phyloP scores from a whole-genome alignment of 257 asterid genomes.

The Gentiana straminea region DNA sequence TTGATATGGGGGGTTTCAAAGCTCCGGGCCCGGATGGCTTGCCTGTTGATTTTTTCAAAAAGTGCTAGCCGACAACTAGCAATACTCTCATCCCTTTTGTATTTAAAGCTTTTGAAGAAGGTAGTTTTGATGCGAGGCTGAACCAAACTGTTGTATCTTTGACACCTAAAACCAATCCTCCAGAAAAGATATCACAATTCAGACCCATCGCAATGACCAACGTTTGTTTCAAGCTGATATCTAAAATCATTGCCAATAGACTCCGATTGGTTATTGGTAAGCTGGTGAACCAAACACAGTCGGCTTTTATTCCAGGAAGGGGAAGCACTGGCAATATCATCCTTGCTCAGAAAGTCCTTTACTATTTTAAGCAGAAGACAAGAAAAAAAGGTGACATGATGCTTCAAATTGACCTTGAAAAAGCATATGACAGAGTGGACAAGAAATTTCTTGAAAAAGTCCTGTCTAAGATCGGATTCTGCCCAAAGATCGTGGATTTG shows the following conservation, averaged over 20 bases:
- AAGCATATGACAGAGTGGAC: conserved; percentile 1
- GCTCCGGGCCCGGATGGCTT: conserved; percentile 3
- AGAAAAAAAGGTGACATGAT: neutral
- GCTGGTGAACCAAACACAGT: neutral
- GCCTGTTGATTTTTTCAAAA: neutral
- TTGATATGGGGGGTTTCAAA: neutral
- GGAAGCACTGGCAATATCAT: neutral
- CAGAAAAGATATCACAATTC: neutral
- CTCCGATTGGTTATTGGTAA: neutral
- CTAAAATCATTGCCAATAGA: neutral
- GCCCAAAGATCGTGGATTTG: neutral
- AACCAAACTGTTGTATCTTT: neutral
- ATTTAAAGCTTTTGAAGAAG: neutral
- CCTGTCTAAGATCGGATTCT: neutral
- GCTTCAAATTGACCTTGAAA: neutral
- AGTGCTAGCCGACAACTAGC: neutral
- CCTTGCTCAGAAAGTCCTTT: neutral
- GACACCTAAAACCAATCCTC: neutral
- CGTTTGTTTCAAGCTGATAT: neutral
- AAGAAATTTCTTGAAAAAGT: neutral
- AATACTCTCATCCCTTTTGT: neutral
- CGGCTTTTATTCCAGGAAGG: neutral
- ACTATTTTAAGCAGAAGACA: neutral
- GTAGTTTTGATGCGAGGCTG: neutral
- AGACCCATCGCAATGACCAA: neutral